phyloP scores from a whole-genome alignment of 176 grass and related monocot genomes.

The Aegilops longissima region DNA sequence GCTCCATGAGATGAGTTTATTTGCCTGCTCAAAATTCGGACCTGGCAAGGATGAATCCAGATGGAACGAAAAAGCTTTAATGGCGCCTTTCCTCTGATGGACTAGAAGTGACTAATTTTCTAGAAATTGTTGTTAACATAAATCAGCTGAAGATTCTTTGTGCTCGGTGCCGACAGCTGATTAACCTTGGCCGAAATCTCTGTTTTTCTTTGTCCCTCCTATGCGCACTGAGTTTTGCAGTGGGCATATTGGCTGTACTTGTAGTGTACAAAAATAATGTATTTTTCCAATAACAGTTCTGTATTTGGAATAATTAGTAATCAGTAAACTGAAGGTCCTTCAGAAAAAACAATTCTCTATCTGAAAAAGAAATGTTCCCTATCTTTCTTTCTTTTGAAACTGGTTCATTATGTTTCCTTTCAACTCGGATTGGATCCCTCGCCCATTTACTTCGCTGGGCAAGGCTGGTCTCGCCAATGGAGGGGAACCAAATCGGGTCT shows the following conservation, averaged over 20 bases:
- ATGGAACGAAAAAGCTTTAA: not conserved
- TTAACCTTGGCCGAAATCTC: not conserved
- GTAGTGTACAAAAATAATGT: slow-evolving; percentile 3
- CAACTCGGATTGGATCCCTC: too few species aligned
- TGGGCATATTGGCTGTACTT: not conserved
- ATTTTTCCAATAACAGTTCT: too few species aligned
- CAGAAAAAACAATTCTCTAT: not conserved
- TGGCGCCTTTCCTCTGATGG: not conserved
- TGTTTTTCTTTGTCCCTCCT: not conserved
- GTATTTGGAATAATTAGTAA: not conserved
- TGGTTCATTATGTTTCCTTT: too few species aligned
- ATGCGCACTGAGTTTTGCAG: not conserved
- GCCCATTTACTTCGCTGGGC: too few species aligned
- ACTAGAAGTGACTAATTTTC: slow-evolving; percentile 35
- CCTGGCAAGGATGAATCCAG: not conserved
- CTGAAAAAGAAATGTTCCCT: too few species aligned
- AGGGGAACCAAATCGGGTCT: too few species aligned
- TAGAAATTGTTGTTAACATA: slow-evolving; percentile 26
- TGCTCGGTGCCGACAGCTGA: not conserved
- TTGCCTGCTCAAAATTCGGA: not conserved
- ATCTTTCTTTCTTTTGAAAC: too few species aligned
- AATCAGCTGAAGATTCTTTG: slow-evolving; percentile 10
- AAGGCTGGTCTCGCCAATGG: too few species aligned
- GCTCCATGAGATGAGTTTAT: not conserved
- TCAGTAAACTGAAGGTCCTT: not conserved